Base-by-base conservation (phyloP, 164 flowering plant genomes). In the Nymphaea thermarum region DNA sequence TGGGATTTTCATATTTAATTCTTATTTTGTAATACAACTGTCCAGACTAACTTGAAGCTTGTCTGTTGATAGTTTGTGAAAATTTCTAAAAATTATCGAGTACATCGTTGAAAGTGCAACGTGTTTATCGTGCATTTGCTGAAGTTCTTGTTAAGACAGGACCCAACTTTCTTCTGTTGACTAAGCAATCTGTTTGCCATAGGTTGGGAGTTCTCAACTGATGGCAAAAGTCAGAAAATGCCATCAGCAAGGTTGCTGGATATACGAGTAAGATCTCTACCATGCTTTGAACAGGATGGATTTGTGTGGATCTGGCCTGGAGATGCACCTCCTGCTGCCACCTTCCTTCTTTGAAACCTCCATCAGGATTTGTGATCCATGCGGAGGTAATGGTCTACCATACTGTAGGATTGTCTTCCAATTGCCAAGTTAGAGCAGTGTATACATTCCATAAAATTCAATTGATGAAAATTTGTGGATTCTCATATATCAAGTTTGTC, bases 301-400 rank as follows among this genome's bases (percentile, higher is more conserved):
- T 81, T 94, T 87, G 85, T 94, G 66, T 94, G 98, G 98, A 83
- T 89, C 69, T 94, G 98, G 97, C 97, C 97, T 51, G 97, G 98
- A 6, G 79, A 71, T 82, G 97, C 86, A 5, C 86, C 97, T 69
- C 98, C 98, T 18, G 63, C 82, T 42, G 82, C 86, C 45, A 80
- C 72, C 17, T 61, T 71, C 96, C 98, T 68, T 91, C 97, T n/a
- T 78, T 91, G 71, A 75, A 66, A 62, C 97, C 98, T 69, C 98
- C 98, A 67, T 41, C 86, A 6, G 97, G 98, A 43, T 94, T 94
- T 71, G 69, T 70, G 77, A 74, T 94, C 75, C 98, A 94, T 67
- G 97, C 97, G 17, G 97, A 94, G 91, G 96, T 94, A 77, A 25
- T 25, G 36, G 36, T 47, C 11, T 2, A 4, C 12, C 55, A 7